Conservation (phyloP, 768 basidiomycete genomes). For the Boletales sp. region DNA sequence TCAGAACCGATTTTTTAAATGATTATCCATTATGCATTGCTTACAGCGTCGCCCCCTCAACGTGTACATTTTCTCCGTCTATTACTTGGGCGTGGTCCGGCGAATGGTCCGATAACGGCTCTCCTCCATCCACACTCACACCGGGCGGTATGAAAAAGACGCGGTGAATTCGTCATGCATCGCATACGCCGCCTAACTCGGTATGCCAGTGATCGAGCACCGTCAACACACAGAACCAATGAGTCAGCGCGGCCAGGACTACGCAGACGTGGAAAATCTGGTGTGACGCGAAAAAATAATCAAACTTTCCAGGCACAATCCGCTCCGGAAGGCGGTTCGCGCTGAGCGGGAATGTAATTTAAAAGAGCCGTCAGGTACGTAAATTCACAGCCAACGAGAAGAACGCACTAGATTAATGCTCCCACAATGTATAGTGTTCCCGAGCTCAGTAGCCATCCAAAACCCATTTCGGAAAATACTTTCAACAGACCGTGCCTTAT, state of each 20-base stretch:
- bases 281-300: conserved; percentile 77
- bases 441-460: conserved; percentile 64
- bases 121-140: conserved; percentile 8
- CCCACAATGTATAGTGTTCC: conserved; percentile 77
- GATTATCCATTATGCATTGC: conserved; percentile 28
- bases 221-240: conserved; percentile 56
- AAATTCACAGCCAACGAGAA: conserved; percentile 26
- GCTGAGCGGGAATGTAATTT: conserved; percentile 47
- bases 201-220: conserved; percentile 59
- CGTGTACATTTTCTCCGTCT: conserved; percentile 29
- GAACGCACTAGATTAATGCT: conserved; percentile 76
- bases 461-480: conserved; percentile 60
- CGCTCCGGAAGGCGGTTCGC: conserved; percentile 82
- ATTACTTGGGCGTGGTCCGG: conserved; percentile 19
- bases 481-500: conserved; percentile 53
- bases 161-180: conserved; percentile 23
- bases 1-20: conserved; percentile 24
- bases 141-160: conserved; percentile 19
- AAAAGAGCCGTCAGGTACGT: conserved; percentile 22
- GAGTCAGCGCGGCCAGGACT: conserved; percentile 64
- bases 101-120: conserved; percentile 20
- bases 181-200: conserved; percentile 16
- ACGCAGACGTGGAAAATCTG: conserved; percentile 89
- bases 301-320: conserved; percentile 71
- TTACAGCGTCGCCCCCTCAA: conserved; percentile 16